These are phyloP conservation scores for Verticillium tricorpus DNA, from an alignment of 2,329 filamentous ascomycete species.

Conservation along the genomic window DNA sequence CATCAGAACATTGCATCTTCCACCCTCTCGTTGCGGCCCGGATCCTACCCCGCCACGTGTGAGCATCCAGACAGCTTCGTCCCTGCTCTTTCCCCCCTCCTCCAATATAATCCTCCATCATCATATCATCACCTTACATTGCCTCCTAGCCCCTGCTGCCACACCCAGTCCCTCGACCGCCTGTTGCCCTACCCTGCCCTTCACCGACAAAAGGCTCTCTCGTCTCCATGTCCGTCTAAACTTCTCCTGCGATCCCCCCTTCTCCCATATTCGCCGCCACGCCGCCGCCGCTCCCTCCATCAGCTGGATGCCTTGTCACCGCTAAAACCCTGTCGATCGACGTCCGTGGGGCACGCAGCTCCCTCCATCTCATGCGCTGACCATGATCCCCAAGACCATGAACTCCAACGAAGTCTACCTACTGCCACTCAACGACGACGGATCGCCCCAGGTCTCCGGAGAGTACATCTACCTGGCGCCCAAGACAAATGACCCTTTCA, in stretches of 20 bases:
- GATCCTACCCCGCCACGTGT: neutral
- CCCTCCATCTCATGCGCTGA: conserved; percentile 17
- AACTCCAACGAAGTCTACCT: conserved; percentile 74
- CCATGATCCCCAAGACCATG: conserved; percentile 58
- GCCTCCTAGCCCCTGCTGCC: neutral
- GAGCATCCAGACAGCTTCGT: neutral
- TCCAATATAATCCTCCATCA: neutral
- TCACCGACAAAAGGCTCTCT: neutral
- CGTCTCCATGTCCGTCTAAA: neutral
- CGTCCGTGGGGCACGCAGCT: conserved; percentile 14
- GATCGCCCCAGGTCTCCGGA: conserved; percentile 82
- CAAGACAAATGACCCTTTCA: conserved; percentile 66
- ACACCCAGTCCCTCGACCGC: neutral
- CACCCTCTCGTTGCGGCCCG: neutral
- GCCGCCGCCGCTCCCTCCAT: neutral
- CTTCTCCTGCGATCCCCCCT: neutral
- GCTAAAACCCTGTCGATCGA: neutral
- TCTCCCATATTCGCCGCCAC: neutral
- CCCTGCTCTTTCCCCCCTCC: neutral
- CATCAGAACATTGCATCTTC: neutral
- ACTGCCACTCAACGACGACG: conserved; percentile 86
- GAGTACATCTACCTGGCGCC: conserved; percentile 90
- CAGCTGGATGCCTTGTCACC: neutral
- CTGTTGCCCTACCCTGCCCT: neutral
- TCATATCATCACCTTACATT: neutral